These are phyloP conservation scores for Pseudonitzschia pungens DNA, from an alignment of 108 stramenopile genomes.

Conservation along the genomic window DNA sequence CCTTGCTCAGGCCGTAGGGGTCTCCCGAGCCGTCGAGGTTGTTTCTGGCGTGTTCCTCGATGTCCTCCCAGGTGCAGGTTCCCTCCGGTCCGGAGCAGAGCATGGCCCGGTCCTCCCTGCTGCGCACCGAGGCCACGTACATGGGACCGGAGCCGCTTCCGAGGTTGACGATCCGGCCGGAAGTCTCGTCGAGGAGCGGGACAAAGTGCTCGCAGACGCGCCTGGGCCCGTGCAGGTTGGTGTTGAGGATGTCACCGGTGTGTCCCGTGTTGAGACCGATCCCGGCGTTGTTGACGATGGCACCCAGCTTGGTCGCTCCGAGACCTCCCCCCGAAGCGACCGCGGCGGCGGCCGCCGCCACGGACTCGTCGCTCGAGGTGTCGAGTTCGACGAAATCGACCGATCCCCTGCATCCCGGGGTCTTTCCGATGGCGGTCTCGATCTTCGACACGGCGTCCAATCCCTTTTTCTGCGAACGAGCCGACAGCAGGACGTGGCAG, in stretches of 20 bases:
- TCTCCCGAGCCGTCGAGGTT: conserved; percentile 39
- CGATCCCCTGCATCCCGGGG: conserved; percentile 21
- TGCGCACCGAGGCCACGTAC: conserved; percentile 18
- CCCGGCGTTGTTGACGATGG: conserved; percentile 76
- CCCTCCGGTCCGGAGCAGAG: conserved; percentile 9
- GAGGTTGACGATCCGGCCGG: conserved; percentile 64
- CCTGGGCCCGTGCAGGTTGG: conserved; percentile 56
- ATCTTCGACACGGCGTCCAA: conserved; percentile 50
- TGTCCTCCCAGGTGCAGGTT: conserved; percentile 25
- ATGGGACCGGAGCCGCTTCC: conserved; percentile 57
- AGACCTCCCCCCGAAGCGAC: conserved; percentile 13
- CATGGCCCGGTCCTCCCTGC: conserved; percentile 22
- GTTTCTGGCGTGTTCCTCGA: conserved; percentile 36
- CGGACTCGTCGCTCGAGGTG: conserved; percentile 43
- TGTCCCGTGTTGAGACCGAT: conserved; percentile 34
- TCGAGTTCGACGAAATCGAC: conserved; percentile 62
- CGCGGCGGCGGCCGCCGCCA: conserved; percentile 42
- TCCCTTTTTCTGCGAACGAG: conserved; percentile 44
- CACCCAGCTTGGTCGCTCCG: conserved; percentile 28
- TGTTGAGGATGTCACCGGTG: conserved; percentile 48
- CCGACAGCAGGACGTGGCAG: conserved; percentile 55
- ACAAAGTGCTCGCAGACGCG: conserved; percentile 59
- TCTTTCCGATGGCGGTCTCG: conserved; percentile 28
- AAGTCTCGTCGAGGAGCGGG: conserved; percentile 33
- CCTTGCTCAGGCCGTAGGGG: conserved; percentile 55